Evolutionary conservation across 208 protist genomes (phyloP).

Genomic region (Lotmaria passim): DNA sequence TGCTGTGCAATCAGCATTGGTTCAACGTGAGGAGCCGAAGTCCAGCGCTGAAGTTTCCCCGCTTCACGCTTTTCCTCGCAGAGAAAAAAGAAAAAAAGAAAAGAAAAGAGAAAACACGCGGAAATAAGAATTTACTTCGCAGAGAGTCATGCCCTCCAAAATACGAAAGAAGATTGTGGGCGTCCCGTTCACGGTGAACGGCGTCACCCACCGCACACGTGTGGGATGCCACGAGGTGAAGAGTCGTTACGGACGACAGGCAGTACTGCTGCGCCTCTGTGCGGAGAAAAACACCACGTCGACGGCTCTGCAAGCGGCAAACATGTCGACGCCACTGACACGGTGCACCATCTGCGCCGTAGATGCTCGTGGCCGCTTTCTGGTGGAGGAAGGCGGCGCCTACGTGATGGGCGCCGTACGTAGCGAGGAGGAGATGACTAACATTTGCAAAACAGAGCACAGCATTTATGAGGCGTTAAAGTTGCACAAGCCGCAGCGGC

Average conservation of each 20-base stretch:
- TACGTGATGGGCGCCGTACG: constrained; percentile 37
- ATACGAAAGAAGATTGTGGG: not conserved
- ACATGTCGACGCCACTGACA: constrained; percentile 1
- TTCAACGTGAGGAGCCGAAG: no score
- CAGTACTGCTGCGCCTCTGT: constrained; percentile 41
- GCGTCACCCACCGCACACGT: constrained; percentile 18
- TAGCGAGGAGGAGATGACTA: constrained; percentile 1
- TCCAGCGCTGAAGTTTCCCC: no score
- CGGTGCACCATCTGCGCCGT: constrained; percentile 50
- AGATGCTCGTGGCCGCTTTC: constrained; percentile 53
- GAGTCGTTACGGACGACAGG: constrained; percentile 35
- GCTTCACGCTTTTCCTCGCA: no score
- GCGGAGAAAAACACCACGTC: not conserved
- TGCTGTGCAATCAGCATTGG: no score
- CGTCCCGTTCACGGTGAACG: constrained; percentile 57
- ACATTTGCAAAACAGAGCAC: not conserved
- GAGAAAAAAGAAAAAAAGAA: no score
- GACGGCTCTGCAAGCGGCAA: not conserved
- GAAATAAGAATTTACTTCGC: not conserved
- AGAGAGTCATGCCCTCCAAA: not conserved
- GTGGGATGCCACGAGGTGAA: constrained; percentile 52
- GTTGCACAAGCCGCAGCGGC: not conserved
- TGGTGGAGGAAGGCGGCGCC: constrained; percentile 35
- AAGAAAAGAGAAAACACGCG: not conserved
- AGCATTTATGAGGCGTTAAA: constrained; percentile 1